Evolutionary conservation across 345 rosid genomes (phyloP), one percentile per base, ranked within the genome.

Genomic region (Eucalyptus globulus): DNA sequence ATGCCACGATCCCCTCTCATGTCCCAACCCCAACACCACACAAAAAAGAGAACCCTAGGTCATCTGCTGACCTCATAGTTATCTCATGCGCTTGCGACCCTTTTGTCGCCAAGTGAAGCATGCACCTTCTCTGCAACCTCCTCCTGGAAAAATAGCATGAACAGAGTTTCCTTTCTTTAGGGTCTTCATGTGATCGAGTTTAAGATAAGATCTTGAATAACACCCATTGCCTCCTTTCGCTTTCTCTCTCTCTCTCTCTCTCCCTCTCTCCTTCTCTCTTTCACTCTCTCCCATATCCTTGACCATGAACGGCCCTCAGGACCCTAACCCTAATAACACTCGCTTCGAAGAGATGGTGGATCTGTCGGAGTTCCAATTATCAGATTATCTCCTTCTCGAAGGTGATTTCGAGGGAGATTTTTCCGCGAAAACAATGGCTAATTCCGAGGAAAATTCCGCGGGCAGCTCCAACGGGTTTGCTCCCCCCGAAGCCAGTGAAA

Each of bases 281-380:
- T 15, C 90, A 47, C 47, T 49, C 62, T 54, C 27, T 43, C 24
- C 3, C 47, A 16, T 14, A 40, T 40, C 29, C 8, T 56, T 19
- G 56, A 51, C 81, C 88, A 95, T 95, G 96, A 89, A 92, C 50
- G 80, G 44, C 72, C 87, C 90, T 72, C 86, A 85, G 90, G 93
- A 90, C 95, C 95, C 95, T 91, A 93, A 91, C 93, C 92, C 94
- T 90, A 93, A 89, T 90, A 17, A 19, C 19, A 26, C 56, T 80
- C 86, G 60, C 87, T 67, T 80, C 31, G 67, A 29, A 31, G 72
- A 24, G 21, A 53, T 24, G 26, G 56, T 49, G 86, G 87, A 89
- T 22, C 65, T 80, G 40, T 67, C 89, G 16, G 95, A 93, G 90
- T 89, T 93, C 19, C 91, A 95, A 58, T 54, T 94, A 19, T 91